Base-by-base conservation (phyloP, 805 yeast species). In the Zygoascus biomembranicola region DNA sequence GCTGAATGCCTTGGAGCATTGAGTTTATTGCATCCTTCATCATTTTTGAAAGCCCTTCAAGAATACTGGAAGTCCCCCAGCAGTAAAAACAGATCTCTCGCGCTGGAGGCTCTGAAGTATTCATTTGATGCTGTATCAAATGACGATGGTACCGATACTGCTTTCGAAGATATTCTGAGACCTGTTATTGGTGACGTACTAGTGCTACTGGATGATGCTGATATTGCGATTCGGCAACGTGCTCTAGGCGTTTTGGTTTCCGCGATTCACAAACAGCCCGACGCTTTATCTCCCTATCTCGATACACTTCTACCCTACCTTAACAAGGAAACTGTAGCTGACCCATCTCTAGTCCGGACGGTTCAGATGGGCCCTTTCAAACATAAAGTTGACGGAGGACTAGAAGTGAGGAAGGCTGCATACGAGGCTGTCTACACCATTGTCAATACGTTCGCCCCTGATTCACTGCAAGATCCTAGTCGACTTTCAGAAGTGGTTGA, bases 351-450 rank as follows among this genome's bases (percentile, higher is more conserved):
- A 61, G 78, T 84, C 46, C 82, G 82, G 52, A 71, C 76, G 18
- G 82, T 88, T 35, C 85, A 84, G 47, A 87, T 89, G 80, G 96
- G 96, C 1, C 95, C 95, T 0, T 87, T 85, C 73, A 87, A 86
- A 63, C 90, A 87, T 64, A 81, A 82, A 56, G 78, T 87, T 42
- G 96, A 88, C 61, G 84, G 83, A 59, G 94, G 90, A 0, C 72
- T 86, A 42, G 88, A 82, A 55, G 78, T 81, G 55, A 75, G 96
- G 52, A 85, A 85, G 63, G 77, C 85, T 41, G 74, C 86, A 6
- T 85, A 83, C 65, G 95, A 87, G 62, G 69, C 83, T 20, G 69
- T 87, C 31, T 84, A 81, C 64, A 76, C 87, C 8, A 65, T 85
- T 46, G 63, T 72, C 11, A 64, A 66, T 5, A 61, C 70, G 2